phyloP scores from a whole-genome alignment of 1,139 yeast genomes.

The Yamadazyma kanchanaburiensis region DNA sequence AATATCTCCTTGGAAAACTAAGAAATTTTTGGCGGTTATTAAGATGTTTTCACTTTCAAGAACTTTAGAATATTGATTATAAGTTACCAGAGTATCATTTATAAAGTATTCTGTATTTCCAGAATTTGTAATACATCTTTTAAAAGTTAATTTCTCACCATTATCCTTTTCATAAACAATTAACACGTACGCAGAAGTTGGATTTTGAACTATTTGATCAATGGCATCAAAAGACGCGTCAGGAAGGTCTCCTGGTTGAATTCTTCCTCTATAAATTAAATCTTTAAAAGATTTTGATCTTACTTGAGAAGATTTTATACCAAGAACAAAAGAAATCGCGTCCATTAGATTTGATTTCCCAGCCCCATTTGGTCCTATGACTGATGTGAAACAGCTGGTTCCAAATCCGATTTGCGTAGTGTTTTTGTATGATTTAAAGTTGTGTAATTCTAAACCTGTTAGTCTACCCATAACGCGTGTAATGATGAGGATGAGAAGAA shows the following conservation, averaged over 20 bases:
- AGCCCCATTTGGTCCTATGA: conserved; percentile 97
- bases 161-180: conserved; percentile 68
- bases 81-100: conserved; percentile 60
- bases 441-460: conserved; percentile 68
- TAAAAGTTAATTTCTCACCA: conserved; percentile 50
- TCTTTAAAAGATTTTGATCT: conserved; percentile 75
- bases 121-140: conserved; percentile 49
- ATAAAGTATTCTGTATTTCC: conserved; percentile 73
- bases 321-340: conserved; percentile 93
- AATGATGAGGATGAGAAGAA: background rate
- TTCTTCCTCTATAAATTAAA: conserved; percentile 58
- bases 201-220: conserved; percentile 27
- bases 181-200: conserved; percentile 72
- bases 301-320: conserved; percentile 73
- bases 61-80: conserved; percentile 59
- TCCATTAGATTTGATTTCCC: conserved; percentile 99
- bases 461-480: conserved; percentile 62
- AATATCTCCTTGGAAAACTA: conserved; percentile 96
- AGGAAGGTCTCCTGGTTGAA: conserved; percentile 11
- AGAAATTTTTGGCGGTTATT: conserved; percentile 84
- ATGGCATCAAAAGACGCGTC: conserved; percentile 15
- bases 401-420: conserved; percentile 79
- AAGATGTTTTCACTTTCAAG: conserved; percentile 81
- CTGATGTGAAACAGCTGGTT: conserved; percentile 76
- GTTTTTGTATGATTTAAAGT: conserved; percentile 90